Base-by-base conservation (phyloP, 1,139 yeast species). In the Lodderomyces orthopsilosis region DNA sequence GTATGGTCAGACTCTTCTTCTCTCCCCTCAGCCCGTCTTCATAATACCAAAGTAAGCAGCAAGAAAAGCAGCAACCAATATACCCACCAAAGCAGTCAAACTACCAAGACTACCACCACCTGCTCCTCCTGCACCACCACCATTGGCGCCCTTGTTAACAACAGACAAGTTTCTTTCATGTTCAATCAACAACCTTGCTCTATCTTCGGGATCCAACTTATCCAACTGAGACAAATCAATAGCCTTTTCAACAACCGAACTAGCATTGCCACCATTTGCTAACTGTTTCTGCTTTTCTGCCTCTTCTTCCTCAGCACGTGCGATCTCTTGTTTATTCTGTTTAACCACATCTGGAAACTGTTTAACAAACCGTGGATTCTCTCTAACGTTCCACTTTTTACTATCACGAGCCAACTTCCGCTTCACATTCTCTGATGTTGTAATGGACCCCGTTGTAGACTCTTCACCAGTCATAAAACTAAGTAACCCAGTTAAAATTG, bases 401-500 rank as follows among this genome's bases (percentile, higher is more conserved):
- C 94, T 83, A 34, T 74, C 77, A 71, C 71, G 52, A 8, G 75
- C 72, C 43, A 67, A 60, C 45, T 61, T 65, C 28, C 58, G 54
- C 57, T 71, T 73, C 33, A 69, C 69, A 23, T 53, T 54, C 21
- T 66, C 72, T 30, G 65, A 63, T 12, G 74, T 65, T 28, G 50
- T 56, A 19, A 70, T 68, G 18, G 72, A 66, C 1, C 75, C 75
- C 1, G 74, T 67, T 35, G 75, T 70, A 32, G 56, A 50, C 45
- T 70, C 75, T 39, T 63, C 62, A 6, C 52, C 93, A 75, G 49
- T 88, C 96, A 90, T 90, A 57, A 90, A 90, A 57, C 95, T 85
- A 52, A 90, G 68, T 40, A 90, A 66, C 0, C 97, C 97, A 6
- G 83, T 86, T 53, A 90, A 70, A 18, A 90, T 90, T 0, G 96